Evolutionary conservation across 148 eudicot genomes (phyloP), one percentile per base, ranked within the genome.

Genomic region (Camellia lanceoleosa): DNA sequence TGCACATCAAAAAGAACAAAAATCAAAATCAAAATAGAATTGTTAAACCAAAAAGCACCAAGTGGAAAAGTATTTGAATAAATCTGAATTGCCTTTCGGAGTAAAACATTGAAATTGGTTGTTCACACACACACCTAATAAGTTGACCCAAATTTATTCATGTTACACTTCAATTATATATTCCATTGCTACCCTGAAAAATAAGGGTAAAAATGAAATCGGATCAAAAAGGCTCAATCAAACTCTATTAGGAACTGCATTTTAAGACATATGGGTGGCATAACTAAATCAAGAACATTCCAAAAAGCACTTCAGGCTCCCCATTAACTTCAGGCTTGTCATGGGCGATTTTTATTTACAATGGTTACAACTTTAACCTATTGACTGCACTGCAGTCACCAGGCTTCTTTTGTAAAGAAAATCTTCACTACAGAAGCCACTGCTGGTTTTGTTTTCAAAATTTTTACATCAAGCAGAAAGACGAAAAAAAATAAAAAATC

Each of bases 1-100:
- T 77, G 75, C 56, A 81, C 43, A 83, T 47, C 7, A 64, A 15
- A 74, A 80, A 71, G 64, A 80, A 73, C 44, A 43, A 64, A 78
- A 19, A 55, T 30, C 19, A 74, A 76, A 20, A 75, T 63, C 42
- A 61, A 46, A 84, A 14, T 16, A 47, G 61, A 74, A 9, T 59
- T 38, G 42, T 42, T 18, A 42, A 0, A 68, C 3, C 41, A 47
- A 58, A 70, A 64, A 18, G 15, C 49, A 74, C 41, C 66, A 12
- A 68, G 56, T 46, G 9, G 30, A 61, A 72, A 65, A 54, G 23
- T 59, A 59, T 71, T n/a, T 0, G 14, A 51, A 49, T 71, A 20
- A 59, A 59, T 46, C 9, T 46, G 10, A 56, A 7, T 56, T 12
- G 41, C 55, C 78, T 8, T 7, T n/a, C 3, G 7, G 23, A 69